phyloP scores from a whole-genome alignment of 768 basidiomycete genomes.

The Serendipita sp. region DNA sequence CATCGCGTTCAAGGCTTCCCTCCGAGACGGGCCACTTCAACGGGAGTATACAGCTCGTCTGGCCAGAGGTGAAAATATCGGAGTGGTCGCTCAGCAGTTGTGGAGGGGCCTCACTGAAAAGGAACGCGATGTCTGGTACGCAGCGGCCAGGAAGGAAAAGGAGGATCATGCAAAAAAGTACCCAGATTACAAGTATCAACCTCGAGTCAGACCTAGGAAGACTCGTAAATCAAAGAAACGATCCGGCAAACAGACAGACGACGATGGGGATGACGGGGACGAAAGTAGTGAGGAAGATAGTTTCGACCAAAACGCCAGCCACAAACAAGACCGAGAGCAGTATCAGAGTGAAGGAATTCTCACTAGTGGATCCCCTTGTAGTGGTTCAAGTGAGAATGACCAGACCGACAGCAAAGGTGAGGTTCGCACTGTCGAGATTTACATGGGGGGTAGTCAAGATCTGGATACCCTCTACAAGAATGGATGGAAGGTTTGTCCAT shows the following conservation, averaged over 20 bases:
- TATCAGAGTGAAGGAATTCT: slow-evolving; percentile 32
- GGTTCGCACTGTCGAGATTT: background rate
- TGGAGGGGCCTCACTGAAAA: background rate
- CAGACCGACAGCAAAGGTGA: background rate
- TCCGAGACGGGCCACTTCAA: background rate
- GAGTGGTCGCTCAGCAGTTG: background rate
- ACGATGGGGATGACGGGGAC: background rate
- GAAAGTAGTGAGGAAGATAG: background rate
- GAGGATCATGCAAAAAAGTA: slow-evolving; percentile 1
- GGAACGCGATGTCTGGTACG: slow-evolving; percentile 4
- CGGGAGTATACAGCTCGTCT: background rate
- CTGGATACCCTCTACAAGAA: background rate
- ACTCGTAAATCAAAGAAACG: background rate
- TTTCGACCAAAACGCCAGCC: background rate
- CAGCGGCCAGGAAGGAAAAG: background rate
- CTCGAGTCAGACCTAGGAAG: background rate
- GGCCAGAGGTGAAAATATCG: slow-evolving; percentile 1
- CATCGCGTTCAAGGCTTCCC: background rate
- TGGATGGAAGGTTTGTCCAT: background rate
- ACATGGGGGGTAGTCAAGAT: background rate
- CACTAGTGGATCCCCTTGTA: slow-evolving; percentile 37
- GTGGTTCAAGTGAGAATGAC: slow-evolving; percentile 10
- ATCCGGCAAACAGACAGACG: background rate
- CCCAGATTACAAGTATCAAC: slow-evolving; percentile 3
- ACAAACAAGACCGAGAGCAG: background rate